A percentile compares a stretch with the other conserved stretches of the same genome.
Conservation (phyloP, 768 basidiomycete genomes). For the Dioszegia aurantiaca region DNA sequence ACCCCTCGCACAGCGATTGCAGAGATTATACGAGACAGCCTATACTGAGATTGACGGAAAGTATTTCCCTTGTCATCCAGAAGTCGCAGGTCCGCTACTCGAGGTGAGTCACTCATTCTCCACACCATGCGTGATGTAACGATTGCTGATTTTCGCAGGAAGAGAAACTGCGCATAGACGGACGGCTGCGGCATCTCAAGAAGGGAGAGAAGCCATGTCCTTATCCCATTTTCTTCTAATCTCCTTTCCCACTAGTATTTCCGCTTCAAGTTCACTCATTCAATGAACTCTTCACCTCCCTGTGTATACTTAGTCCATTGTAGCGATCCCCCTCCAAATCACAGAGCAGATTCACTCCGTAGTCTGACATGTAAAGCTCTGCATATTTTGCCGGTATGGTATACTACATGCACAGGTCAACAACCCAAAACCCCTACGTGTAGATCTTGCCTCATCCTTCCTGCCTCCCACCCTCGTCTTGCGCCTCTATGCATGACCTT, state of each 20-base stretch:
- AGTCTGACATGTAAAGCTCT: no score
- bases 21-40: constrained; percentile 44
- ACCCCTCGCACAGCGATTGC: constrained; percentile 26
- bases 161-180: constrained; percentile 38
- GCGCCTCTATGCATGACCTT: background rate
- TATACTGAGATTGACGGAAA: constrained; percentile 38
- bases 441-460: no score
- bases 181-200: constrained; percentile 28
- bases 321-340: background rate
- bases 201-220: constrained; percentile 34
- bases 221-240: constrained; percentile 36
- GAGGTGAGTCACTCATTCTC: constrained; percentile 29
- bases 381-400: no score
- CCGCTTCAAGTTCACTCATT: no score
- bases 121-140: no score
- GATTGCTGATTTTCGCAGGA: no score
- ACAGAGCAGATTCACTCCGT: no score
- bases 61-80: constrained; percentile 45
- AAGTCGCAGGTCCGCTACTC: constrained; percentile 37
- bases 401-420: no score
- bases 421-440: no score
- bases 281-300: no score
- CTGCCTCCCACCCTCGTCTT: no score
- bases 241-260: background rate
- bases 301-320: background rate